These are phyloP conservation scores for Nothopassalora personata DNA, from an alignment of 2,329 filamentous ascomycete species.

Conservation along the genomic window DNA sequence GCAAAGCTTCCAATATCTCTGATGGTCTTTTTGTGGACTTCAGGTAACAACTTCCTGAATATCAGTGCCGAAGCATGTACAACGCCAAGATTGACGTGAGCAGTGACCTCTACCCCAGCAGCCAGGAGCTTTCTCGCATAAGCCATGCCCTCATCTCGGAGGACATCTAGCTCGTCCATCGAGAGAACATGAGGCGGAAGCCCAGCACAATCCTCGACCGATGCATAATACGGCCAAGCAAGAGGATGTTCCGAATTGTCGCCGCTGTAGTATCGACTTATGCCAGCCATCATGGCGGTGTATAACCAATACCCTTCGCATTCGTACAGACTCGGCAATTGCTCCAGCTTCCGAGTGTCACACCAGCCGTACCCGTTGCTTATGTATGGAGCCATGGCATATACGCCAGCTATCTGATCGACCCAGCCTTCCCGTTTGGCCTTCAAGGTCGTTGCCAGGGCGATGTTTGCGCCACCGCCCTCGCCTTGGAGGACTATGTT, in stretches of 20 bases:
- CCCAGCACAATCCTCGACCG: conserved; percentile 26
- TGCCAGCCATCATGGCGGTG: conserved; percentile 14
- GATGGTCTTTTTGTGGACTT: conserved; percentile 21
- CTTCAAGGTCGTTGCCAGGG: conserved; percentile 26
- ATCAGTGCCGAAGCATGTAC: conserved; percentile 22
- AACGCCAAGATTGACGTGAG: conserved; percentile 25
- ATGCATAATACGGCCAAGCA: conserved; percentile 31
- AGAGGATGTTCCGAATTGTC: conserved; percentile 22
- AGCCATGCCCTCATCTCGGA: conserved; percentile 29
- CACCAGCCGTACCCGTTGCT: conserved; percentile 18
- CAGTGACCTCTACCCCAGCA: conserved; percentile 25
- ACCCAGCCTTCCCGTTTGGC: conserved; percentile 29
- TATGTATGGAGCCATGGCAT: conserved; percentile 26
- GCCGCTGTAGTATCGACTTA: conserved; percentile 23
- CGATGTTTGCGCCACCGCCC: conserved; percentile 29
- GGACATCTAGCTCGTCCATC: conserved; percentile 30
- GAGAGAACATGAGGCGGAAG: conserved; percentile 26
- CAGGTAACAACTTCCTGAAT: conserved; percentile 25
- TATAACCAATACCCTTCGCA: conserved; percentile 26
- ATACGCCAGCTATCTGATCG: conserved; percentile 24
- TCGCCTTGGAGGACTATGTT: conserved; percentile 31
- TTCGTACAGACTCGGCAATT: conserved; percentile 27
- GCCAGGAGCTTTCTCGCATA: conserved; percentile 24
- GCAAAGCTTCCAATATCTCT: conserved; percentile 25
- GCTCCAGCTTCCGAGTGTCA: conserved; percentile 19